phyloP scores from a whole-genome alignment of 306 rosid genomes.

The Vigna angularis region DNA sequence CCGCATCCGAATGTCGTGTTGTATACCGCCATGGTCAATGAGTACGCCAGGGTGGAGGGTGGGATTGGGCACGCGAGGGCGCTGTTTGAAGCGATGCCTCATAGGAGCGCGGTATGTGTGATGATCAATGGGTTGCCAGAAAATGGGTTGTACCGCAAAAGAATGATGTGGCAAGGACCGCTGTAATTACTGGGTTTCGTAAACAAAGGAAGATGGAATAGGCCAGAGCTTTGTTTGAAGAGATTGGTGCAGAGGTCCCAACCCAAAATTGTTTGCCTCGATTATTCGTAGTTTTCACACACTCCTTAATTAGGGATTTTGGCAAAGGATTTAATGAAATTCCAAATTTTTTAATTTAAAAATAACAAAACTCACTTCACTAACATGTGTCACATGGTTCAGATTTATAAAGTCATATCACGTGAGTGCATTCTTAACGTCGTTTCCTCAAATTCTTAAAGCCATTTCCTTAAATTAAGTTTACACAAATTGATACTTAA shows the following conservation, averaged over 20 bases:
- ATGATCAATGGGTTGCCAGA: conserved; percentile 62
- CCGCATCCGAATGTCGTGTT: conserved; percentile 56
- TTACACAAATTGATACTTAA: no score
- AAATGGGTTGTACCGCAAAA: conserved; percentile 53
- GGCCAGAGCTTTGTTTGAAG: conserved; percentile 57
- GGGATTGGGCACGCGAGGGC: conserved; percentile 55
- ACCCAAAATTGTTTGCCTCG: no score
- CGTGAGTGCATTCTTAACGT: no score
- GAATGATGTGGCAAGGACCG: conserved; percentile 50
- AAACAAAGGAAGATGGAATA: conserved; percentile 56
- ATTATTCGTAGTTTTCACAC: no score
- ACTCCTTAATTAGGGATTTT: no score
- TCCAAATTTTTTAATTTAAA: no score
- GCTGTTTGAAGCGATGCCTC: conserved; percentile 56
- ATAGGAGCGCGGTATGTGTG: conserved; percentile 49
- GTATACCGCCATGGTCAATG: conserved; percentile 61
- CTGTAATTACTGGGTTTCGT: conserved; percentile 62
- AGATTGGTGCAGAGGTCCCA: conserved; percentile 47
- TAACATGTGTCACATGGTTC: no score
- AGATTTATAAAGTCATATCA: no score
- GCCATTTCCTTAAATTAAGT: no score
- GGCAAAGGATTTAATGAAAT: no score
- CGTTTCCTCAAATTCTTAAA: no score
- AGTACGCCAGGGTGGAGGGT: conserved; percentile 47
- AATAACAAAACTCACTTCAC: no score